phyloP scores from a whole-genome alignment of 345 rosid genomes.

The Lepidium sativum region DNA sequence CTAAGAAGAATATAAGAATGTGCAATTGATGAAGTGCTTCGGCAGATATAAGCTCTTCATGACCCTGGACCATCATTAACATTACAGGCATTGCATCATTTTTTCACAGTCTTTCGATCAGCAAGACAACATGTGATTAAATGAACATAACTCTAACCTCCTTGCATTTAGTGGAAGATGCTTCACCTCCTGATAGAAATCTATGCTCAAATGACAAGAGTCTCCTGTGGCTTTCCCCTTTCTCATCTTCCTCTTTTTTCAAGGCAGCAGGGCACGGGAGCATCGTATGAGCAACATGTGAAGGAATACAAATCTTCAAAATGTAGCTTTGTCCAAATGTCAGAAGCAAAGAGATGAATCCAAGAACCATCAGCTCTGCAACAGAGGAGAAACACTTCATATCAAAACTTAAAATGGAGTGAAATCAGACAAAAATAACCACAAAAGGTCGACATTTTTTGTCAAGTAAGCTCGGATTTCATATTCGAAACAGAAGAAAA shows the following conservation, averaged over 20 bases:
- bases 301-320: conserved; percentile 55
- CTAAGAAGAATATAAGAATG: conserved; percentile 89
- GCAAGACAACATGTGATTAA: not conserved
- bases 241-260: conserved; percentile 3
- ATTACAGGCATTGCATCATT: conserved; percentile 4
- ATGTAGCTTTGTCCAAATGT: conserved; percentile 66
- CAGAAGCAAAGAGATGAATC: conserved; percentile 83
- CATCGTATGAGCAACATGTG: conserved; percentile 47
- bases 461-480: not conserved
- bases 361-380: conserved; percentile 94
- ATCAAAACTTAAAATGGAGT: not conserved
- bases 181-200: conserved; percentile 30
- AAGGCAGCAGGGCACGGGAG: conserved; percentile 44
- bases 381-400: not conserved
- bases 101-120: not conserved
- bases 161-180: conserved; percentile 35
- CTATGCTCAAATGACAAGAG: conserved; percentile 58
- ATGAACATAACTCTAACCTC: conserved; percentile 29
- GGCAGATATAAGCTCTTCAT: conserved; percentile 59
- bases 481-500: not conserved
- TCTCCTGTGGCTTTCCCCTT: conserved; percentile 39
- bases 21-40: conserved; percentile 79
- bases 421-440: not conserved
- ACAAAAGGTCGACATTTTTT: not conserved
- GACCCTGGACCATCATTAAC: conserved; percentile 41